phyloP scores from a whole-genome alignment of 805 yeast species.

The Metschnikowia santaceciliae region DNA sequence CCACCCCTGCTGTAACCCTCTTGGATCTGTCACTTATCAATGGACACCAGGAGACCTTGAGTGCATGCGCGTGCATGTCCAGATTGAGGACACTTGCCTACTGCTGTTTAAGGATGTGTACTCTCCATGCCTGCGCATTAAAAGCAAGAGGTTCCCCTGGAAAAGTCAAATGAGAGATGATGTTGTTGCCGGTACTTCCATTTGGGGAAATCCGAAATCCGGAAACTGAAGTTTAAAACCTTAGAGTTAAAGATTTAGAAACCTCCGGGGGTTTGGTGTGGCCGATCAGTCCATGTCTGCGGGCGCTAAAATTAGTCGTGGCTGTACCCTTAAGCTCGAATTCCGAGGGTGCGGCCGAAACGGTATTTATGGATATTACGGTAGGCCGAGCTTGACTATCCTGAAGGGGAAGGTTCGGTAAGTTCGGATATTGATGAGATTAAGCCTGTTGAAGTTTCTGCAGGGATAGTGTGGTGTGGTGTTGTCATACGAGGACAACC shows the following conservation, averaged over 20 bases:
- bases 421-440: too few relatives aligned
- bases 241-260: not conserved
- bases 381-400: too few relatives aligned
- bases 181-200: not conserved
- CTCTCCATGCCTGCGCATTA: not conserved
- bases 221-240: not conserved
- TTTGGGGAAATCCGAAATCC: not conserved
- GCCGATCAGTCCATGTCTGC: not conserved
- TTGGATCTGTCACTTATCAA: not conserved
- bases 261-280: not conserved
- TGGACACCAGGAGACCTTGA: not conserved
- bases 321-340: not conserved
- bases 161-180: not conserved
- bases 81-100: not conserved
- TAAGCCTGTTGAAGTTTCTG: too few relatives aligned
- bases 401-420: too few relatives aligned
- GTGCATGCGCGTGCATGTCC: constrained; percentile 1
- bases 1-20: not conserved
- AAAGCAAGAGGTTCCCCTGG: not conserved
- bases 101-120: not conserved
- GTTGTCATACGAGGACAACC: too few relatives aligned
- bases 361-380: not conserved
- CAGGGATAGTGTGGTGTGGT: too few relatives aligned
- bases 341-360: constrained; percentile 1
- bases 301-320: not conserved